phyloP scores from a whole-genome alignment of 2,329 filamentous ascomycete species.

The Paradendryphiella salina region DNA sequence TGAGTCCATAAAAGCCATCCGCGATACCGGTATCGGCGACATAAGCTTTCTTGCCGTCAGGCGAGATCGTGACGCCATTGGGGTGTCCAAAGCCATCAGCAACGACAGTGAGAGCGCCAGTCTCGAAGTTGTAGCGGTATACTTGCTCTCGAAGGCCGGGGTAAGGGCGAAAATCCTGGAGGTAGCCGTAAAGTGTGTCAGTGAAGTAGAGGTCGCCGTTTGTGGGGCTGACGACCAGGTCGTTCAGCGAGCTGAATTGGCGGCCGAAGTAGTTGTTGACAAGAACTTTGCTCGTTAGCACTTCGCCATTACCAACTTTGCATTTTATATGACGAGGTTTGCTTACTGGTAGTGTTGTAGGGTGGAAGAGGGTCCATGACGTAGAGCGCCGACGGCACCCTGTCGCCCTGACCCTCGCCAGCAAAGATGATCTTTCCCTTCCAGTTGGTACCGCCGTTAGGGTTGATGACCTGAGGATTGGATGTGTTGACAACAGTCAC shows the following conservation, averaged over 20 bases:
- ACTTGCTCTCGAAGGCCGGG: conserved; percentile 35
- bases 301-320: too few species aligned
- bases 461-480: conserved; percentile 33
- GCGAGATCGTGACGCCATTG: conserved; percentile 49
- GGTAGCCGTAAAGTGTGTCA: conserved; percentile 44
- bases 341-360: conserved; percentile 31
- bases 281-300: conserved; percentile 20
- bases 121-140: conserved; percentile 49
- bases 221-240: conserved; percentile 44
- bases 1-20: conserved; percentile 27
- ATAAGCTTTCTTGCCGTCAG: conserved; percentile 49
- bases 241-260: conserved; percentile 50
- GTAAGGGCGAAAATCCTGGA: conserved; percentile 30
- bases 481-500: conserved; percentile 29
- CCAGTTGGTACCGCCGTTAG: conserved; percentile 29
- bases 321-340: neutral
- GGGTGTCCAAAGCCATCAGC: conserved; percentile 48
- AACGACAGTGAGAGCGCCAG: conserved; percentile 45
- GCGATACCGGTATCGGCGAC: conserved; percentile 48
- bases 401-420: conserved; percentile 28
- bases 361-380: conserved; percentile 30
- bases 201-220: conserved; percentile 54
- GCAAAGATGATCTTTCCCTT: conserved; percentile 33
- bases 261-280: conserved; percentile 54
- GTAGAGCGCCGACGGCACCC: conserved; percentile 28